These are phyloP conservation scores for Biscutella laevigata DNA, from an alignment of 441 rosid species.

Conservation along the genomic window DNA sequence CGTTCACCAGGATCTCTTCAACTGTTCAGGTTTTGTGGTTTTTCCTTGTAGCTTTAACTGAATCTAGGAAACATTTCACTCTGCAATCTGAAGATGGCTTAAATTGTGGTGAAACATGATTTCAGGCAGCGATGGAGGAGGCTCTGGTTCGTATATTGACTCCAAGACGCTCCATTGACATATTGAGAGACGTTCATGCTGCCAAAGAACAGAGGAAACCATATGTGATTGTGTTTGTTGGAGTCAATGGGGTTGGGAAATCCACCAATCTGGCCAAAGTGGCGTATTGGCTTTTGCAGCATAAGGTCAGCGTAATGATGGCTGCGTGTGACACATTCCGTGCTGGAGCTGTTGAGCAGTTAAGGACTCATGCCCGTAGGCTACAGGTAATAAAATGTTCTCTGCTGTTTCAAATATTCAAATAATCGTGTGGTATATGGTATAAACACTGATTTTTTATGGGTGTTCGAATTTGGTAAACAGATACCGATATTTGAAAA, in stretches of 20 bases:
- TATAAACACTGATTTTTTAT: background rate
- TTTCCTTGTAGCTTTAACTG: background rate
- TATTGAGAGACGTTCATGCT: conserved; percentile 83
- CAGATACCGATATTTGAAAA: conserved; percentile 94
- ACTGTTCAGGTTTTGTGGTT: conserved; percentile 70
- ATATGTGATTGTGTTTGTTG: conserved; percentile 87
- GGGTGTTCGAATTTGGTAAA: background rate
- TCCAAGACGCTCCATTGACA: conserved; percentile 91
- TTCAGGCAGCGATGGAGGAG: conserved; percentile 95
- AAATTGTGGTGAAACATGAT: conserved; percentile 14
- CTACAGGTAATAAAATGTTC: conserved; percentile 59
- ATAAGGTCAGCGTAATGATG: conserved; percentile 84
- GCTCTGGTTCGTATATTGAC: conserved; percentile 92
- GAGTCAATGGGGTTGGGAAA: conserved; percentile 98
- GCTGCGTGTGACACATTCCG: conserved; percentile 99
- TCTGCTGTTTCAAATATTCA: too few relatives aligned
- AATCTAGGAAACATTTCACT: background rate
- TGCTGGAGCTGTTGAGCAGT: conserved; percentile 96
- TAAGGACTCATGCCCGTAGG: conserved; percentile 92
- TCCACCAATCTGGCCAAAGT: conserved; percentile 97
- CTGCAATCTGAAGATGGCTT: conserved; percentile 1
- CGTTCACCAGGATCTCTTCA: conserved; percentile 90
- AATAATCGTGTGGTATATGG: background rate
- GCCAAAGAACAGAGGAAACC: conserved; percentile 86
- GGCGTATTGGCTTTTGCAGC: conserved; percentile 97